Conservation (phyloP, 2,329 filamentous ascomycete species). For the Pezicula carpinea region DNA sequence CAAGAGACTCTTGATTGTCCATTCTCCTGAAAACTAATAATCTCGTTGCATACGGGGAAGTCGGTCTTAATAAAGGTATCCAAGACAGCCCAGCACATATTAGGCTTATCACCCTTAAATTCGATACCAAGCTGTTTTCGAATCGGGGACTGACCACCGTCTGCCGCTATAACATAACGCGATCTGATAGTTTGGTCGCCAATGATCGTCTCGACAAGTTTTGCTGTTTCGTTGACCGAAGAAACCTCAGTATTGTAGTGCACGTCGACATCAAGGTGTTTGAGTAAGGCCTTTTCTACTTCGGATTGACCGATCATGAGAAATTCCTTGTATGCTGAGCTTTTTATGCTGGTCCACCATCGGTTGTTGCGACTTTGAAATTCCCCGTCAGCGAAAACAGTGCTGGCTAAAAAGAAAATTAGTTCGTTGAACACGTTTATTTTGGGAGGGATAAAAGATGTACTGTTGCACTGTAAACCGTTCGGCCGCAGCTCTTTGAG, state of each 20-base stretch:
- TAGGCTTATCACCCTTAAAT: slow-evolving; percentile 43
- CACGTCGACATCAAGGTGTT: slow-evolving; percentile 29
- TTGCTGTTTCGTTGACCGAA: slow-evolving; percentile 24
- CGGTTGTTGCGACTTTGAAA: slow-evolving; percentile 43
- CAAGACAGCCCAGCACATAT: slow-evolving; percentile 45
- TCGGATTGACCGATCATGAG: slow-evolving; percentile 46
- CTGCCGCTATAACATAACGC: slow-evolving; percentile 7
- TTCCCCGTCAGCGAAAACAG: slow-evolving; percentile 40
- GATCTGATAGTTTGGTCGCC: background rate
- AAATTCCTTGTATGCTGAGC: slow-evolving; percentile 42
- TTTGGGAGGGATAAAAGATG: slow-evolving; percentile 9
- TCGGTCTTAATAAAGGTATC: slow-evolving; percentile 46
- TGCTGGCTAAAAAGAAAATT: slow-evolving; percentile 33
- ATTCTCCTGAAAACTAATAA: slow-evolving; percentile 42
- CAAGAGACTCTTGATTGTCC: slow-evolving; percentile 42
- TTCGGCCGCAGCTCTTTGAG: slow-evolving; percentile 36
- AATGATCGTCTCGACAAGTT: slow-evolving; percentile 15
- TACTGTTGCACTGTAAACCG: slow-evolving; percentile 46
- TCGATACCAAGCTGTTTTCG: slow-evolving; percentile 29
- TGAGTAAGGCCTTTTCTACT: slow-evolving; percentile 36
- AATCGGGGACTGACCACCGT: slow-evolving; percentile 6
- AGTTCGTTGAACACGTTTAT: background rate
- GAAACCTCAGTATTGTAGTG: slow-evolving; percentile 35
- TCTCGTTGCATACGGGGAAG: slow-evolving; percentile 41
- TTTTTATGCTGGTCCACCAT: slow-evolving; percentile 43